Percentiles rank a stretch among this genome's conserved stretches.
Evolutionary conservation across 306 rosid species (phyloP).

Genomic region (Dalbergia oliveri): DNA sequence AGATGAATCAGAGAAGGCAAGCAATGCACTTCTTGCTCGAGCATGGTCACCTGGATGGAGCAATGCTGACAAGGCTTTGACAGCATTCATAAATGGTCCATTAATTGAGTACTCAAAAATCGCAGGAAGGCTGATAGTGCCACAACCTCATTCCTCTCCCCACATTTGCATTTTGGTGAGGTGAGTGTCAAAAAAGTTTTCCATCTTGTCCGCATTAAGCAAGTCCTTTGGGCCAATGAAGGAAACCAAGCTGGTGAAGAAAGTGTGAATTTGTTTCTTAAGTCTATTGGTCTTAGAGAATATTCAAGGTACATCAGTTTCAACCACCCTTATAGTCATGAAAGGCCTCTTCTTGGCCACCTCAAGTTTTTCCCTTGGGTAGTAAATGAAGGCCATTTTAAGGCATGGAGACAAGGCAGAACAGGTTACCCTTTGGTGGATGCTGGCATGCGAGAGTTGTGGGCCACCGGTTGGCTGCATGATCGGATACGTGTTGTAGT

Average conservation of each 20-base stretch:
- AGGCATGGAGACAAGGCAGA: conserved; percentile 99
- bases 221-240: conserved; percentile 96
- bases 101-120: conserved; percentile 82
- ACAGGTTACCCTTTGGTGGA: conserved; percentile 99
- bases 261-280: conserved; percentile 96
- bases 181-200: conserved; percentile 93
- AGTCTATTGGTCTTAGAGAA: conserved; percentile 95
- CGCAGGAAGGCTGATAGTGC: conserved; percentile 95
- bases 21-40: conserved; percentile 97
- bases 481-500: conserved; percentile 97
- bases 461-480: conserved; percentile 99
- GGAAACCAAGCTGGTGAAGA: conserved; percentile 96
- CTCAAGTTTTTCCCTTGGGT: conserved; percentile 95
- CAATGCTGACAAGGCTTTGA: conserved; percentile 89
- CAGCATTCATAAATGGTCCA: conserved; percentile 88
- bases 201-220: conserved; percentile 94
- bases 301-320: conserved; percentile 96
- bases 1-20: conserved; percentile 94
- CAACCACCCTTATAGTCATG: conserved; percentile 93
- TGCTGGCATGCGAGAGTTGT: conserved; percentile 99
- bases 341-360: conserved; percentile 93
- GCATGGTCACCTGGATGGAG: conserved; percentile 99
- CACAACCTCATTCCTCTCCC: conserved; percentile 95
- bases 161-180: conserved; percentile 97
- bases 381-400: conserved; percentile 77